Evolutionary conservation across 306 rosid genomes (phyloP).

Genomic region (Oemleria cerasiformis): DNA sequence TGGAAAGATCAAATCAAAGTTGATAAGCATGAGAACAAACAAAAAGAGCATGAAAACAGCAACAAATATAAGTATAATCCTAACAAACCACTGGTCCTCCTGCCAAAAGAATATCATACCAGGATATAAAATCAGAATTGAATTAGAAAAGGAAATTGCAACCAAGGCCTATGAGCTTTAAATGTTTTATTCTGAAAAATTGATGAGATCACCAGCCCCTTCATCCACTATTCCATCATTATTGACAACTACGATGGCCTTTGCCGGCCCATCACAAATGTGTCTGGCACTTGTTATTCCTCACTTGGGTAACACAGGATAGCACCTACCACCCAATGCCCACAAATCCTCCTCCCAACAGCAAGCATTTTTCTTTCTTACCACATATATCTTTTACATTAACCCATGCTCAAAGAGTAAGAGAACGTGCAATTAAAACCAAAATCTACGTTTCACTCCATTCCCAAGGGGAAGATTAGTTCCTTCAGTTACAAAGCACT

Average conservation of each 20-base stretch:
- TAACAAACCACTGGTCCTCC: neutral
- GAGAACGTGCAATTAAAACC: no score
- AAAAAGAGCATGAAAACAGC: constrained; percentile 12
- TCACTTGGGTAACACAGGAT: no score
- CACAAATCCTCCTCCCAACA: neutral
- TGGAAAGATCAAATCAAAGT: constrained; percentile 98
- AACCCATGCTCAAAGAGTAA: neutral
- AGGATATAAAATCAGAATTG: neutral
- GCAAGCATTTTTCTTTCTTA: neutral
- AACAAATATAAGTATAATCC: neutral
- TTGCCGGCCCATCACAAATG: neutral
- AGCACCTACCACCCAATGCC: no score
- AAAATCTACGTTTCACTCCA: neutral
- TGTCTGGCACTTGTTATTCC: no score
- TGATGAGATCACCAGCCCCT: neutral
- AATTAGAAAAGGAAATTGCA: neutral
- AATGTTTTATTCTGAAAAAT: neutral
- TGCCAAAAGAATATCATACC: neutral
- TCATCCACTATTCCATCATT: neutral
- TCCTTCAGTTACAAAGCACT: neutral
- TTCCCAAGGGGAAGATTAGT: neutral
- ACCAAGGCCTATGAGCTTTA: neutral
- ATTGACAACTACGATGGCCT: neutral
- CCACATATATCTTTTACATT: neutral
- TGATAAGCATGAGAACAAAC: constrained; percentile 59